phyloP scores from a whole-genome alignment of 768 basidiomycete species.

The Russula sp. region DNA sequence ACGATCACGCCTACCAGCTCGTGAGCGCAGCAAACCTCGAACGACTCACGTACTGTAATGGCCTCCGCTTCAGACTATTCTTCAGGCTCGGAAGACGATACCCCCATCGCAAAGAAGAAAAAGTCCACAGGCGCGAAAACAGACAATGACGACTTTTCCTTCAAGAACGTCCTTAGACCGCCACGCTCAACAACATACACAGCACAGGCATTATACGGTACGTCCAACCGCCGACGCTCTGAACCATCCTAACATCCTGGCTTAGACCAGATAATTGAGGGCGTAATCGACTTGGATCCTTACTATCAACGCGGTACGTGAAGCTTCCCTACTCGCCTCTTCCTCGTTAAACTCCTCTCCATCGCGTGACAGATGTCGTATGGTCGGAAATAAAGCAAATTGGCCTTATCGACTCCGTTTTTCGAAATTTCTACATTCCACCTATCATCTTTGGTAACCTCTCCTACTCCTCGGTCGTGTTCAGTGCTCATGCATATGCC shows the following conservation, averaged over 20 bases:
- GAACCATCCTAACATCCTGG: neutral
- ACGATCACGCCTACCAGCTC: neutral
- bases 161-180: slow-evolving; percentile 49
- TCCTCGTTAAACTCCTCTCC: neutral
- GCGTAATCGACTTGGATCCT: slow-evolving; percentile 54
- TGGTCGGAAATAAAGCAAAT: slow-evolving; percentile 62
- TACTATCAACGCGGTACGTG: slow-evolving; percentile 60
- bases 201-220: slow-evolving; percentile 58
- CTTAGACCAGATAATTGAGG: slow-evolving; percentile 49
- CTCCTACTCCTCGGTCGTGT: neutral
- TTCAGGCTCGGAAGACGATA: slow-evolving; percentile 23
- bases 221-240: slow-evolving; percentile 13
- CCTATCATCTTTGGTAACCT: slow-evolving; percentile 61
- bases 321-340: slow-evolving; percentile 4
- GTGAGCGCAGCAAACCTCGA: no score
- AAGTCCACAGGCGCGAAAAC: slow-evolving; percentile 29
- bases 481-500: slow-evolving; percentile 1
- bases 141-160: slow-evolving; percentile 26
- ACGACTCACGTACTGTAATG: neutral
- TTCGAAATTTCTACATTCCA: slow-evolving; percentile 64
- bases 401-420: slow-evolving; percentile 59
- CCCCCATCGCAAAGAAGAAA: slow-evolving; percentile 22
- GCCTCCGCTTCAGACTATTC: slow-evolving; percentile 23
- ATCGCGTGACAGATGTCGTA: slow-evolving; percentile 48
- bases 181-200: slow-evolving; percentile 64